A percentile compares a stretch with the other conserved stretches of the same genome.
Evolutionary conservation across 306 rosid species (phyloP).

Genomic region (Styphnolobium japonicum): DNA sequence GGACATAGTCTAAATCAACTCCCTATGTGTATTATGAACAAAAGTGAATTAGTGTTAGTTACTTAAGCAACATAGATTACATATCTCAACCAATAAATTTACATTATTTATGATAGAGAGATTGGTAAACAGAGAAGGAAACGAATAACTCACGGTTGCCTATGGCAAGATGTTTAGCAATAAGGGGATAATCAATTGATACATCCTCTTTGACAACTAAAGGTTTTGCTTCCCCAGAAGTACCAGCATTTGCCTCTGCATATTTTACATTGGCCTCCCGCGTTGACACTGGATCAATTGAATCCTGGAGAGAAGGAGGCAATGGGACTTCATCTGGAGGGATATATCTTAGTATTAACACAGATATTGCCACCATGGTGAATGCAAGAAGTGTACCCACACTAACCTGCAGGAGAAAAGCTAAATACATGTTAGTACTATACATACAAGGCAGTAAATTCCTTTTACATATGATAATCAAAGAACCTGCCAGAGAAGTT

Average conservation of each 20-base stretch:
- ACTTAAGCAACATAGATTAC: not conserved
- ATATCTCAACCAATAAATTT: not conserved
- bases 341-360: constrained; percentile 84
- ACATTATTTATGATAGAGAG: not conserved
- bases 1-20: not conserved
- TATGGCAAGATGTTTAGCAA: constrained; percentile 37
- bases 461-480: not conserved
- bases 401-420: constrained; percentile 66
- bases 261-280: constrained; percentile 18
- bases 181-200: constrained; percentile 47
- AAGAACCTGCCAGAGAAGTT: not conserved
- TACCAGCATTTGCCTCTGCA: constrained; percentile 16
- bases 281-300: constrained; percentile 40
- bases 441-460: not conserved
- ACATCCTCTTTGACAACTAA: constrained; percentile 42
- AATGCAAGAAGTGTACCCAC: constrained; percentile 95
- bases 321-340: constrained; percentile 81
- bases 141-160: constrained; percentile 55
- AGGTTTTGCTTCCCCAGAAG: constrained; percentile 46
- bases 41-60: not conserved
- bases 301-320: constrained; percentile 64
- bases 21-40: not conserved
- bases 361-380: constrained; percentile 75
- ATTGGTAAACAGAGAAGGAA: constrained; percentile 4
- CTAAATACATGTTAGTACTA: constrained; percentile 1